These are phyloP conservation scores for Spergularia bocconei DNA, from an alignment of 148 eudicot genomes.

Conservation along the genomic window DNA sequence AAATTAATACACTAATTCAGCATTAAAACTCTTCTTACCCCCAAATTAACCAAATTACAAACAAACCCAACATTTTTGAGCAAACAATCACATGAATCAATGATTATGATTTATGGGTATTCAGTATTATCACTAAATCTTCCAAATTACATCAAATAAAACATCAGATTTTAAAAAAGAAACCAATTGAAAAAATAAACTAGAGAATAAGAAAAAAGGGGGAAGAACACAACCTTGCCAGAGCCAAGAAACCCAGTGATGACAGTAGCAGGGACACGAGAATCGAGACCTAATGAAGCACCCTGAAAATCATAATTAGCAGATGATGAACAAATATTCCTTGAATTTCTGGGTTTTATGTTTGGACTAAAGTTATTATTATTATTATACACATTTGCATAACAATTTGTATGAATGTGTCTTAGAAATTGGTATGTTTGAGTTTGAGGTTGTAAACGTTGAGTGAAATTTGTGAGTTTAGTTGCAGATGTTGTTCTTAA, in stretches of 20 bases:
- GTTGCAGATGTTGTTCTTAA: slow-evolving; percentile 17
- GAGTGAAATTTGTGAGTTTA: slow-evolving; percentile 3
- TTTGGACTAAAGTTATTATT: not conserved
- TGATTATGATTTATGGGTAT: not conserved
- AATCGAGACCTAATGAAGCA: slow-evolving; percentile 44
- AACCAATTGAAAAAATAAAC: not conserved
- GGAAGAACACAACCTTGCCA: slow-evolving; percentile 54
- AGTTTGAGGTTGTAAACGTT: slow-evolving; percentile 5
- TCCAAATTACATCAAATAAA: not conserved
- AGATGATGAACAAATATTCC: slow-evolving; percentile 35
- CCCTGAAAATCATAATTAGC: slow-evolving; percentile 34
- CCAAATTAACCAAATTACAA: no score
- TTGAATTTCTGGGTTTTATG: slow-evolving; percentile 19
- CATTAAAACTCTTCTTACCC: no score
- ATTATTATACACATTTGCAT: slow-evolving; percentile 1
- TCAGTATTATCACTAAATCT: not conserved
- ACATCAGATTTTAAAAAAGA: not conserved
- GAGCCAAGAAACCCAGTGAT: slow-evolving; percentile 98
- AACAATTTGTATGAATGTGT: slow-evolving; percentile 21
- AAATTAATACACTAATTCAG: no score
- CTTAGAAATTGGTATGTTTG: slow-evolving; percentile 15
- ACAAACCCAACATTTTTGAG: no score
- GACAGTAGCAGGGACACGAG: slow-evolving; percentile 82
- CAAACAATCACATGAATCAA: not conserved
- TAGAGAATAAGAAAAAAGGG: not conserved